These are phyloP conservation scores for Alternaria postmessia DNA, from an alignment of 2,329 filamentous ascomycete genomes.

Conservation along the genomic window DNA sequence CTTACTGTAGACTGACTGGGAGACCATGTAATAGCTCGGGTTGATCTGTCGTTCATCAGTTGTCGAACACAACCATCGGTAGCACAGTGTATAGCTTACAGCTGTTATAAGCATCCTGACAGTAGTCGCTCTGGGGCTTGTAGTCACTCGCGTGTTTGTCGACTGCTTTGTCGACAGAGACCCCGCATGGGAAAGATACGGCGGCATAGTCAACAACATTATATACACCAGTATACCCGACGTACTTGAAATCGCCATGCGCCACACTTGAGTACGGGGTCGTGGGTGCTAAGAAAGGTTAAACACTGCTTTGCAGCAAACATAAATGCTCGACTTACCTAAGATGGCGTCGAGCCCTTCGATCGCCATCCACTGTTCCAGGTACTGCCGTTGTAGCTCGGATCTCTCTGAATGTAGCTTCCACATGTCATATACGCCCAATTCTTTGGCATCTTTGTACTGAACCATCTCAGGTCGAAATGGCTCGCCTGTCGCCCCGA, in stretches of 20 bases:
- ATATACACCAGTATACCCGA: slow-evolving; percentile 58
- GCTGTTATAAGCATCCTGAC: slow-evolving; percentile 49
- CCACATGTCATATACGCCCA: slow-evolving; percentile 59
- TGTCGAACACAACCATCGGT: background rate
- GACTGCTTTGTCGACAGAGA: slow-evolving; percentile 50
- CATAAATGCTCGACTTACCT: slow-evolving; percentile 25
- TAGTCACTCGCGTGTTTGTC: slow-evolving; percentile 42
- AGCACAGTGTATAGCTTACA: slow-evolving; percentile 48
- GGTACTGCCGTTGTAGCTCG: slow-evolving; percentile 52
- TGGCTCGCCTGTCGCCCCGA: slow-evolving; percentile 54
- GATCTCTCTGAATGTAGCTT: slow-evolving; percentile 59
- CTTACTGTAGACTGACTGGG: slow-evolving; percentile 53
- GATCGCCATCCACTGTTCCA: slow-evolving; percentile 56
- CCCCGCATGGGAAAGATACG: slow-evolving; percentile 55
- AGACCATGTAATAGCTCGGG: slow-evolving; percentile 53
- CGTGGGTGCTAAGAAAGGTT: slow-evolving; percentile 47
- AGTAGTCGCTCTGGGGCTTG: slow-evolving; percentile 48
- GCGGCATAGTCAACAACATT: slow-evolving; percentile 59
- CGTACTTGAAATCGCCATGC: slow-evolving; percentile 55
- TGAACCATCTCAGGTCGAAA: slow-evolving; percentile 59
- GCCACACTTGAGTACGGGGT: slow-evolving; percentile 56
- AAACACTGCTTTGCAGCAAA: slow-evolving; percentile 1
- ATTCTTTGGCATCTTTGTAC: slow-evolving; percentile 55
- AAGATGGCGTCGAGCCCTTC: slow-evolving; percentile 57
- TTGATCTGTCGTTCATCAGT: slow-evolving; percentile 40